Conservation (phyloP, 148 eudicot species). For the Chenopodium suecicum region DNA sequence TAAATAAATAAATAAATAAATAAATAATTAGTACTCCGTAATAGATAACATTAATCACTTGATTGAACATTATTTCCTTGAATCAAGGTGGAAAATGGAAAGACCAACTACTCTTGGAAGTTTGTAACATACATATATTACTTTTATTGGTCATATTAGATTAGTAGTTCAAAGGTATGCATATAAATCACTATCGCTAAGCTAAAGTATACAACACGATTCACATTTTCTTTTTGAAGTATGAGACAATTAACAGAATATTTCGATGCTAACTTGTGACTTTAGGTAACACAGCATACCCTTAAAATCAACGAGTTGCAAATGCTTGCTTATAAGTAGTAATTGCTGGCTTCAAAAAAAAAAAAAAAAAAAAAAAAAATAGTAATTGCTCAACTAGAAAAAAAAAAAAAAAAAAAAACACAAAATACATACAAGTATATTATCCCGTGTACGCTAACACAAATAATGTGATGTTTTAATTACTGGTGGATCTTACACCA, state of each 20-base stretch:
- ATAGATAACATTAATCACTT: not conserved
- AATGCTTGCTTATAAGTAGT: not conserved
- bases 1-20: too few relatives aligned
- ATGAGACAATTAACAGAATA: not conserved
- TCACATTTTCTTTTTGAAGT: not conserved
- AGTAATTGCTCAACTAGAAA: not conserved
- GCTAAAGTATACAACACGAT: slow-evolving; percentile 6
- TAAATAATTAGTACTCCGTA: too few relatives aligned
- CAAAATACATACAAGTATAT: too few relatives aligned
- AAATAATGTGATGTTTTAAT: too few relatives aligned
- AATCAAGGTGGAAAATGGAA: not conserved
- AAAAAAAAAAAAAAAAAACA: too few relatives aligned
- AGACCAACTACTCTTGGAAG: not conserved
- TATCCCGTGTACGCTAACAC: too few relatives aligned
- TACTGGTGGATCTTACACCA: too few relatives aligned
- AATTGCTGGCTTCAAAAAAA: not conserved
- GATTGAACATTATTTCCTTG: not conserved
- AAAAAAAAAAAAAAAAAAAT: too few relatives aligned
- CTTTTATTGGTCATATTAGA: not conserved
- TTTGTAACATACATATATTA: not conserved
- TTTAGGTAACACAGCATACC: not conserved
- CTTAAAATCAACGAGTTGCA: not conserved
- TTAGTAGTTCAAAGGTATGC: not conserved
- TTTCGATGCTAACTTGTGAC: not conserved
- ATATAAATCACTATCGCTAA: too few relatives aligned